phyloP scores from a whole-genome alignment of 108 stramenopile species.

The Cyclostephanos tholiformis region DNA sequence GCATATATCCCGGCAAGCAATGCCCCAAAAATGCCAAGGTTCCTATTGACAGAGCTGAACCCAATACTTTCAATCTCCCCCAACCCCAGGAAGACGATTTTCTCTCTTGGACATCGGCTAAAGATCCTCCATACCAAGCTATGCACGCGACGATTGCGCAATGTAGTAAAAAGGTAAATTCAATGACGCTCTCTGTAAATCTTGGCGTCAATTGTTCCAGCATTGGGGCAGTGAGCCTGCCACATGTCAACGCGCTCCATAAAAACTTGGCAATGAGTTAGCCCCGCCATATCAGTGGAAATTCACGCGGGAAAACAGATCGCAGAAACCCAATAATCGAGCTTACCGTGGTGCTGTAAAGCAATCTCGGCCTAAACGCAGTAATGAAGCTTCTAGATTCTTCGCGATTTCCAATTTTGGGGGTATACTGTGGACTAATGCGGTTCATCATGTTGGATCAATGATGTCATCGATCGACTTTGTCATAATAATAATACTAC shows the following conservation, averaged over 20 bases:
- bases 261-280: constrained; percentile 12
- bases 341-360: constrained; percentile 3
- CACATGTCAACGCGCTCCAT: constrained; percentile 30
- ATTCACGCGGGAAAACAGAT: not conserved
- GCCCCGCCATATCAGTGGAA: not conserved
- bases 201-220: constrained; percentile 24
- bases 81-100: constrained; percentile 27
- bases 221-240: constrained; percentile 29
- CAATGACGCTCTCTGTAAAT: constrained; percentile 33
- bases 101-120: constrained; percentile 26
- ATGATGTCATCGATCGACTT: no score
- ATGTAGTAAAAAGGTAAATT: constrained; percentile 19
- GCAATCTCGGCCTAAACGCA: constrained; percentile 1
- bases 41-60: constrained; percentile 17
- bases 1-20: constrained; percentile 12
- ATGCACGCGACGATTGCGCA: constrained; percentile 28
- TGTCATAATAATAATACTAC: no score
- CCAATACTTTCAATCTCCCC: constrained; percentile 27
- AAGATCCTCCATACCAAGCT: constrained; percentile 30
- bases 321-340: not conserved
- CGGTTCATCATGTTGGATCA: not conserved
- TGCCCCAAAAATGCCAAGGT: constrained; percentile 36
- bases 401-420: constrained; percentile 9
- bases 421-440: not conserved
- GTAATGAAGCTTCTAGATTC: not conserved